phyloP scores from a whole-genome alignment of 129 eudicot genomes.

The Flaveria sonorensis region DNA sequence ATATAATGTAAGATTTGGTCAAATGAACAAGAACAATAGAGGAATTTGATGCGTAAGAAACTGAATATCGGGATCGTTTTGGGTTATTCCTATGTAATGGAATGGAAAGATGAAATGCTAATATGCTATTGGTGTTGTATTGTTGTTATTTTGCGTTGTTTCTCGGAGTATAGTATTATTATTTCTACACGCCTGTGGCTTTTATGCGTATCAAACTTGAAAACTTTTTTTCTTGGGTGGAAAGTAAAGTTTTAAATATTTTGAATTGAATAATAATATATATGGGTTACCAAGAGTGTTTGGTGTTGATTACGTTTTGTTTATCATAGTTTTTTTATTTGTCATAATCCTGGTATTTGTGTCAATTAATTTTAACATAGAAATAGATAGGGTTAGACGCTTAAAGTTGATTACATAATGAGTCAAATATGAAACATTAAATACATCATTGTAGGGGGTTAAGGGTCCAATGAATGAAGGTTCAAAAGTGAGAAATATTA shows the following conservation, averaged over 20 bases:
- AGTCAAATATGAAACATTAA: too few relatives aligned
- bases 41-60: conserved; percentile 21
- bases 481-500: neutral
- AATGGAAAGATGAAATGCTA: too few relatives aligned
- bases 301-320: neutral
- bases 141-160: neutral
- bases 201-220: conserved; percentile 17
- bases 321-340: too few relatives aligned
- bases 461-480: neutral
- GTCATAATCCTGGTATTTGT: too few relatives aligned
- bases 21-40: conserved; percentile 10
- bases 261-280: too few relatives aligned
- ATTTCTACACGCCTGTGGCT: conserved; percentile 4
- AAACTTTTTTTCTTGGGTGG: conserved; percentile 4
- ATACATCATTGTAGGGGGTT: too few relatives aligned
- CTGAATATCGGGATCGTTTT: conserved; percentile 26
- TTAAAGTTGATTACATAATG: too few relatives aligned
- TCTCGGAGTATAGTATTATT: neutral
- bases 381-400: too few relatives aligned
- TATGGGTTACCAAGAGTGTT: neutral
- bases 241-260: conserved; percentile 15
- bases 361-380: too few relatives aligned
- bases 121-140: too few relatives aligned
- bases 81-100: neutral
- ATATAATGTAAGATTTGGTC: neutral